Percentiles rank a stretch among this genome's conserved stretches.
Conservation (phyloP, 2,329 filamentous ascomycete genomes). For the Ceratocystiopsis minuta region DNA sequence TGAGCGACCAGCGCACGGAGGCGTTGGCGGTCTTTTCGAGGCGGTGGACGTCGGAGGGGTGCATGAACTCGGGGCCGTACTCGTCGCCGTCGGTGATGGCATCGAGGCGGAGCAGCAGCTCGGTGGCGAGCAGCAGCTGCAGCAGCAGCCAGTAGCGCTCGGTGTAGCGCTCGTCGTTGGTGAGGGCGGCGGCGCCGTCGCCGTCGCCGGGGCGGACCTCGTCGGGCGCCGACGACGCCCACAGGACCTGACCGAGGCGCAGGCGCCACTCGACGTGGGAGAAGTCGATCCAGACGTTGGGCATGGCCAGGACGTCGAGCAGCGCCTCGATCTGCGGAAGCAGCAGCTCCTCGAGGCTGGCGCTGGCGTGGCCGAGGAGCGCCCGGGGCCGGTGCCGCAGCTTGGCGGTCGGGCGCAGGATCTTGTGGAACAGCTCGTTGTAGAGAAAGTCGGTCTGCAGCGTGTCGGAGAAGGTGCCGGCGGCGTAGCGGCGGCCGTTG, state of each 20-base stretch:
- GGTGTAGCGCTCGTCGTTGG: slow-evolving; percentile 33
- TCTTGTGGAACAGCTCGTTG: slow-evolving; percentile 41
- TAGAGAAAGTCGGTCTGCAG: slow-evolving; percentile 38
- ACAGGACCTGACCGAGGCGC: slow-evolving; percentile 52
- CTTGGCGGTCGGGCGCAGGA: slow-evolving; percentile 37
- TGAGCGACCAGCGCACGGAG: slow-evolving; percentile 49
- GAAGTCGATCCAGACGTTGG: slow-evolving; percentile 59
- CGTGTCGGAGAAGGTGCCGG: slow-evolving; percentile 31
- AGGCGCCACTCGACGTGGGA: slow-evolving; percentile 60
- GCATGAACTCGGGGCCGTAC: slow-evolving; percentile 30
- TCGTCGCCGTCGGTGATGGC: slow-evolving; percentile 43
- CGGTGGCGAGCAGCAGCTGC: slow-evolving; percentile 46
- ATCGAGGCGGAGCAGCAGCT: slow-evolving; percentile 47
- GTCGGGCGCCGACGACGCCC: slow-evolving; percentile 23
- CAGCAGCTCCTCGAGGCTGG: slow-evolving; percentile 24
- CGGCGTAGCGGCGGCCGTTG: slow-evolving; percentile 36
- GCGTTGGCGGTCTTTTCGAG: slow-evolving; percentile 44
- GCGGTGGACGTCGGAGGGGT: slow-evolving; percentile 36
- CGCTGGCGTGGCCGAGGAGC: slow-evolving; percentile 25
- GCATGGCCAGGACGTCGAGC: slow-evolving; percentile 43
- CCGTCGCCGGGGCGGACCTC: slow-evolving; percentile 17
- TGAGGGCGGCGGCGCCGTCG: slow-evolving; percentile 16
- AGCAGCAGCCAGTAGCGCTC: slow-evolving; percentile 51
- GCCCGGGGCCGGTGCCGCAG: slow-evolving; percentile 12
- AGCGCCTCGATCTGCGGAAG: slow-evolving; percentile 53